Conservation (phyloP, 208 protist genomes). For the Crithidia bombi region DNA sequence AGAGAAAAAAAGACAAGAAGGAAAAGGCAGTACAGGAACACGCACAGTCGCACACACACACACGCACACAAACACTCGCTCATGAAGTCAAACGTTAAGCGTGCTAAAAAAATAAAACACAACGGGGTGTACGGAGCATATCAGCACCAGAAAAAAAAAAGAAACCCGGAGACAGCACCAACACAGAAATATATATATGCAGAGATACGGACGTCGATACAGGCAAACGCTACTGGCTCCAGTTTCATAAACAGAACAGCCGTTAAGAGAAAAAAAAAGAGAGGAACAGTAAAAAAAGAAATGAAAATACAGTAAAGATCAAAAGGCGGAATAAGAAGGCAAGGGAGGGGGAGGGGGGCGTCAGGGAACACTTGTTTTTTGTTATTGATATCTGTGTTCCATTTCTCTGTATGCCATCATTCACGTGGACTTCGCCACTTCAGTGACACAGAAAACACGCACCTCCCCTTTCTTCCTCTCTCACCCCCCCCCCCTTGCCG, state of each 20-base stretch:
- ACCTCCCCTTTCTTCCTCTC: too few species aligned
- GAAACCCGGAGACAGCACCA: not conserved
- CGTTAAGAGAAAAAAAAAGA: not conserved
- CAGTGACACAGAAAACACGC: too few species aligned
- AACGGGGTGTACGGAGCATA: not conserved
- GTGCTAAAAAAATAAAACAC: not conserved
- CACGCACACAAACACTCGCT: not conserved
- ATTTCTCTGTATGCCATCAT: too few species aligned
- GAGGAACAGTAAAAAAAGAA: not conserved
- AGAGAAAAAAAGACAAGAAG: slow-evolving; percentile 7
- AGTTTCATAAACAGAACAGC: too few species aligned
- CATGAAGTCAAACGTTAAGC: not conserved
- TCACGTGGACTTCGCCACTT: too few species aligned
- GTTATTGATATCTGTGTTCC: too few species aligned
- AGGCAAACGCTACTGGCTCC: slow-evolving; percentile 2
- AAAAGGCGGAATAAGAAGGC: too few species aligned
- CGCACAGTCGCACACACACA: not conserved
- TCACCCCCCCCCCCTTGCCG: too few species aligned
- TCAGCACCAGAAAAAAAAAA: not conserved
- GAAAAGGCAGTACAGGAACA: slow-evolving; percentile 3
- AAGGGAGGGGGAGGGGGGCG: too few species aligned
- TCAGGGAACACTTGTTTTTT: too few species aligned
- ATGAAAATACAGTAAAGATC: too few species aligned
- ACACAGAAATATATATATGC: not conserved
- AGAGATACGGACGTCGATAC: not conserved